Percentiles rank a stretch among this genome's conserved stretches.
phyloP scores from a whole-genome alignment of 768 basidiomycete species.

The Pleurotus tuber-regium region DNA sequence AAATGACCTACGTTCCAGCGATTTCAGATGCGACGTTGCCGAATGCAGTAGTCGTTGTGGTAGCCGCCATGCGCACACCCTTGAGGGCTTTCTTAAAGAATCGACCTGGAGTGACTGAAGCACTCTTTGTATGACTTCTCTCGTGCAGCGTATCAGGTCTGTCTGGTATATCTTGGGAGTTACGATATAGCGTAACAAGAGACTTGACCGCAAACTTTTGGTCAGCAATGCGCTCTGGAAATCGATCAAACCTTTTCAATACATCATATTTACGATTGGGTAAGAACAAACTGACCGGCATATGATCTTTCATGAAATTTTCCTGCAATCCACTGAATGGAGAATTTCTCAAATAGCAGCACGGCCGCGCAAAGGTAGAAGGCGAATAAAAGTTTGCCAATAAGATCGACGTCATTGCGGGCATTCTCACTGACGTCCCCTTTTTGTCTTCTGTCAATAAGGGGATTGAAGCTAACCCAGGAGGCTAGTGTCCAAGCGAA shows the following conservation, averaged over 20 bases:
- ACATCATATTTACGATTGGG: slow-evolving; percentile 1
- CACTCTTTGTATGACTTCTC: slow-evolving; percentile 28
- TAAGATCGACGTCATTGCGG: slow-evolving; percentile 44
- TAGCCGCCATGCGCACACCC: slow-evolving; percentile 70
- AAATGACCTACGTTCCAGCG: slow-evolving; percentile 39
- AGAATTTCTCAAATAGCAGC: slow-evolving; percentile 78
- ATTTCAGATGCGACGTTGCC: slow-evolving; percentile 58
- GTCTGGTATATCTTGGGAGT: slow-evolving; percentile 73
- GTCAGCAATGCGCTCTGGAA: slow-evolving; percentile 71
- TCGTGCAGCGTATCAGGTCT: slow-evolving; percentile 59
- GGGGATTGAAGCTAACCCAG: slow-evolving; percentile 74
- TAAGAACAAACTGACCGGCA: slow-evolving; percentile 37
- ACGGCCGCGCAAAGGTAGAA: slow-evolving; percentile 66
- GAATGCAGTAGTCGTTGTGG: slow-evolving; percentile 74
- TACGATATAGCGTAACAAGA: slow-evolving; percentile 72
- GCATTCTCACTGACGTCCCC: slow-evolving; percentile 26
- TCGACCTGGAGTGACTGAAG: slow-evolving; percentile 50
- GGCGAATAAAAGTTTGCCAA: slow-evolving; percentile 71
- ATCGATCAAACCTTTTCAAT: slow-evolving; percentile 3
- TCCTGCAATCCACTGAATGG: slow-evolving; percentile 81
- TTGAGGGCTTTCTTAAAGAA: slow-evolving; percentile 70
- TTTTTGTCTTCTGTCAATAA: slow-evolving; percentile 49
- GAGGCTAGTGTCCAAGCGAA: slow-evolving; percentile 61
- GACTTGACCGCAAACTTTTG: slow-evolving; percentile 77
- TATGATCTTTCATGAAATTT: slow-evolving; percentile 83